A percentile compares a stretch with the other conserved stretches of the same genome.
These are phyloP conservation scores for Kwoniella europaea DNA, from an alignment of 768 basidiomycete species.

Conservation along the genomic window DNA sequence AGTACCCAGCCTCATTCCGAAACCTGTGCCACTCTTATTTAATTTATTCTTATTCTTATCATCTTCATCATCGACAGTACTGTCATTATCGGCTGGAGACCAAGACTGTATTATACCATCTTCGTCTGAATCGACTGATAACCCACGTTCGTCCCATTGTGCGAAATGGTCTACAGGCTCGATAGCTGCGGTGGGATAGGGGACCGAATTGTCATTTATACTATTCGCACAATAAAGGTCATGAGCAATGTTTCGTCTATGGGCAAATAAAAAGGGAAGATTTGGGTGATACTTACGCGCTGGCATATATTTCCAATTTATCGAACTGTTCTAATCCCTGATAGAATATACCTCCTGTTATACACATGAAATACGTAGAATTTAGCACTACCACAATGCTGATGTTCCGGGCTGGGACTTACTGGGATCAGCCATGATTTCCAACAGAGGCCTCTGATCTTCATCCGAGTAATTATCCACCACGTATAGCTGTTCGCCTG, in stretches of 20 bases:
- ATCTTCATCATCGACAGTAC: not conserved
- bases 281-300: slow-evolving; percentile 34
- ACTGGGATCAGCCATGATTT: slow-evolving; percentile 52
- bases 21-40: slow-evolving; percentile 12
- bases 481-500: slow-evolving; percentile 45
- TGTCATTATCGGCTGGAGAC: slow-evolving; percentile 1
- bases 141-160: slow-evolving; percentile 30
- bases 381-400: no score
- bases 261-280: no score
- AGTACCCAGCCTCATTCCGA: slow-evolving; percentile 25
- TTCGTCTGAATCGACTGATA: slow-evolving; percentile 38
- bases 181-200: slow-evolving; percentile 48
- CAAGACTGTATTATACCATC: slow-evolving; percentile 35
- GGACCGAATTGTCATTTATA: slow-evolving; percentile 43
- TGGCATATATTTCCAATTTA: slow-evolving; percentile 39
- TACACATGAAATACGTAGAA: no score
- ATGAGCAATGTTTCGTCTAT: no score
- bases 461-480: slow-evolving; percentile 40
- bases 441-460: slow-evolving; percentile 43
- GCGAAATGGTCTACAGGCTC: slow-evolving; percentile 36
- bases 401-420: no score
- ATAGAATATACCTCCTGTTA: slow-evolving; percentile 31
- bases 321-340: slow-evolving; percentile 35
- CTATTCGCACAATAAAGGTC: not conserved
- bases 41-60: slow-evolving; percentile 1